These are phyloP conservation scores for Leccinum sublutescens DNA, from an alignment of 768 basidiomycete genomes.

Conservation along the genomic window DNA sequence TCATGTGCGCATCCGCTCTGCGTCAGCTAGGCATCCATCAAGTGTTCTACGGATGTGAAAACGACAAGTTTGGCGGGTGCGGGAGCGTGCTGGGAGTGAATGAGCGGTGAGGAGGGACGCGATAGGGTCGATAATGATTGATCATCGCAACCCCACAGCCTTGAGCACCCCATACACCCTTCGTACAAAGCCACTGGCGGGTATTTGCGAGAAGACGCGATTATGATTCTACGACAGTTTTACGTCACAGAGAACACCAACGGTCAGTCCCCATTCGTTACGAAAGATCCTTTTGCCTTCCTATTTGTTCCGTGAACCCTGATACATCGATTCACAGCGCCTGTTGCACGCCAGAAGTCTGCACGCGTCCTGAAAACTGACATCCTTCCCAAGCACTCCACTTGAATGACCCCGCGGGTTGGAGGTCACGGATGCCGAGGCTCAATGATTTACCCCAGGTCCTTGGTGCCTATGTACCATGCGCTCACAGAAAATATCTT, in stretches of 20 bases:
- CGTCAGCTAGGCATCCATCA: slow-evolving; percentile 89
- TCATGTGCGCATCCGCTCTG: slow-evolving; percentile 97
- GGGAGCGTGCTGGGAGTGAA: slow-evolving; percentile 93
- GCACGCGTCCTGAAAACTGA: slow-evolving; percentile 85
- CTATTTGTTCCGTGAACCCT: slow-evolving; percentile 6
- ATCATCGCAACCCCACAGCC: slow-evolving; percentile 38
- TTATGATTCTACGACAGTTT: slow-evolving; percentile 82
- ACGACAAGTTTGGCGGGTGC: slow-evolving; percentile 96
- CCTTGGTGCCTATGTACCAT: neutral
- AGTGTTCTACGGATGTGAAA: slow-evolving; percentile 91
- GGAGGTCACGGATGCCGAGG: neutral
- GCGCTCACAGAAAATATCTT: neutral
- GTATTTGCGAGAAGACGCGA: slow-evolving; percentile 78
- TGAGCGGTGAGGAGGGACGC: slow-evolving; percentile 48
- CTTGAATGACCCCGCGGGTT: slow-evolving; percentile 4
- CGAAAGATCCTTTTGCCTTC: neutral
- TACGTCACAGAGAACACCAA: slow-evolving; percentile 93
- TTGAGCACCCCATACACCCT: slow-evolving; percentile 71
- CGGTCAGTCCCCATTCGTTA: slow-evolving; percentile 47
- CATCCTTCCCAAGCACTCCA: slow-evolving; percentile 37
- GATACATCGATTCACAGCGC: slow-evolving; percentile 52
- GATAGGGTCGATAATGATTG: neutral
- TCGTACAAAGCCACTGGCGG: slow-evolving; percentile 75
- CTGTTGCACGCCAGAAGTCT: slow-evolving; percentile 82
- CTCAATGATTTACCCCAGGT: neutral